Base-by-base conservation (phyloP, 208 protist species). In the Leishmania martiniquensis region DNA sequence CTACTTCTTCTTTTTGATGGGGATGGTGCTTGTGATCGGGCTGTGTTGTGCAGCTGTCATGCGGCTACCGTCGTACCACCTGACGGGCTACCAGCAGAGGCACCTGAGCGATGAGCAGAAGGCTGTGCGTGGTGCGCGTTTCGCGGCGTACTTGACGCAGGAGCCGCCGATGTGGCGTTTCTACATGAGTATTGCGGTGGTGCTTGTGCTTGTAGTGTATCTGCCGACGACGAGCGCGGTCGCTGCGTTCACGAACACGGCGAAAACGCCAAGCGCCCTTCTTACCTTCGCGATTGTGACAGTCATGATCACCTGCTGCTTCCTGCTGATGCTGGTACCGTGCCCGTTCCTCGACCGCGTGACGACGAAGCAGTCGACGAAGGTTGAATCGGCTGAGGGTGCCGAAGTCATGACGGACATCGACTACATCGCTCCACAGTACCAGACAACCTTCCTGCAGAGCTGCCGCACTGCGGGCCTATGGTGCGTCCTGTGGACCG, bases 1-100 rank as follows among this genome's bases (percentile, higher is more conserved):
- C 72, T 91, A 88, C 77, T 93, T 93, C 72, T 93, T 85, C 80
- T 93, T 95, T 70, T 69, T 95, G 62, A 74, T 88, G 25, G 75
- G 70, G 15, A 15, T 89, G 25, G 68, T 75, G 2, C 72, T 81
- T 37, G 78, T 82, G 7, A 74, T 82, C 25, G 78, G 81, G 17
- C 68, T 86, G 55, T 34, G 85, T 0, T 65, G 76, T 13, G 62
- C 86, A 4, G 20, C 82, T 29, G 81, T 92, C 39, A 72, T 95
- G 44, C 80, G 86, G 44, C 80, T 92, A 44, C 89, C 91, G 25
- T 71, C 85, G 20, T 95, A 95, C 79, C 85, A 91, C 45, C 75
- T 95, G n/a, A 87, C 81, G 54, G 83, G 83, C 29, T 88, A 80
- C 73, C 73, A 95, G 77, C 4, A 83, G 57, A 75, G 59, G 2